These are phyloP conservation scores for Backusella tarrabulga DNA, from an alignment of 192 early-diverging fungal genomes.

Conservation along the genomic window DNA sequence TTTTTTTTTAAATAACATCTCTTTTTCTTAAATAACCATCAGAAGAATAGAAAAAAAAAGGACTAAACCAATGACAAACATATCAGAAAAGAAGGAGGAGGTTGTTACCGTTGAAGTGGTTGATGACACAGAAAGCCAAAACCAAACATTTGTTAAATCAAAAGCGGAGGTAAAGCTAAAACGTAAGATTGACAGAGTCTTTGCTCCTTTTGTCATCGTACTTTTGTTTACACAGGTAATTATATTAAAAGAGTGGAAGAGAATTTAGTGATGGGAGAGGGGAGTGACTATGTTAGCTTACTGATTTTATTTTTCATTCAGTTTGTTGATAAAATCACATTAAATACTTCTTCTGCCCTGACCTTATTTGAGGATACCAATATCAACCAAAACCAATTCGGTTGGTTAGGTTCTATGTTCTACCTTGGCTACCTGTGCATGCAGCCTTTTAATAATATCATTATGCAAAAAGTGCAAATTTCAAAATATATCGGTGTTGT, in stretches of 20 bases:
- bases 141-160: neutral
- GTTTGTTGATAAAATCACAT: conserved; percentile 2
- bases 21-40: neutral
- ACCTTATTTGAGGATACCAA: conserved; percentile 6
- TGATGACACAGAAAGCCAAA: neutral
- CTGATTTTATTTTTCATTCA: neutral
- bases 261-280: neutral
- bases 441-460: neutral
- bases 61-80: neutral
- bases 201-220: neutral
- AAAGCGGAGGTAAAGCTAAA: neutral
- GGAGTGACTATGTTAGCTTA: neutral
- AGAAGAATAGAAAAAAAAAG: neutral
- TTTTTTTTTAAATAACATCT: neutral
- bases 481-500: conserved; percentile 10
- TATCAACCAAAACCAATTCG: conserved; percentile 6
- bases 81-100: neutral
- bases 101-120: neutral
- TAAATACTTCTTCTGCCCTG: neutral
- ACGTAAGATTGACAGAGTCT: neutral
- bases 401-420: conserved; percentile 17
- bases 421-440: conserved; percentile 22
- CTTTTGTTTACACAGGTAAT: conserved; percentile 15
- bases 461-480: neutral
- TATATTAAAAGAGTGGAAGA: neutral